phyloP scores from a whole-genome alignment of 2,329 filamentous ascomycete species.

The Capronia americana region DNA sequence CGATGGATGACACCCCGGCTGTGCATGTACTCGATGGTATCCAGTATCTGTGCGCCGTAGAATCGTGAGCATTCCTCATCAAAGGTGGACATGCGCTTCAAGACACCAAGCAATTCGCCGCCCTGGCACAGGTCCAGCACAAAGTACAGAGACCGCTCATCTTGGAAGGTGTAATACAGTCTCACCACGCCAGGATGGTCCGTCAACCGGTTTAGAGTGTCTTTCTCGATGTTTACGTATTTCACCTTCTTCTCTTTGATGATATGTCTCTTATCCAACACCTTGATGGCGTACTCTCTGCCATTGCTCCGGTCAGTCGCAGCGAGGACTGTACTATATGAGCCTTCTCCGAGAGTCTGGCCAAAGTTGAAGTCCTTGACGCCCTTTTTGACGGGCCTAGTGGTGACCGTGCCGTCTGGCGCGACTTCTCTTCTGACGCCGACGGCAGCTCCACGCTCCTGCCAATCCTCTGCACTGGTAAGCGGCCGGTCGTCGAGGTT shows the following conservation, averaged over 20 bases:
- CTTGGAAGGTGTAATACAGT: slow-evolving; percentile 98
- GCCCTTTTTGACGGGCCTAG: slow-evolving; percentile 90
- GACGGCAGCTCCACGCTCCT: slow-evolving; percentile 90
- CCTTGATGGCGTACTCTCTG: slow-evolving; percentile 97
- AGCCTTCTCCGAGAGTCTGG: slow-evolving; percentile 88
- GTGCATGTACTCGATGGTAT: slow-evolving; percentile 98
- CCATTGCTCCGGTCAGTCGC: slow-evolving; percentile 92
- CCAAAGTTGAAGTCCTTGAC: slow-evolving; percentile 97
- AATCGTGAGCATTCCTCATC: slow-evolving; percentile 93
- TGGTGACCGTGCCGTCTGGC: slow-evolving; percentile 78
- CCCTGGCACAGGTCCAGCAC: slow-evolving; percentile 92
- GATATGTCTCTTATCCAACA: slow-evolving; percentile 96
- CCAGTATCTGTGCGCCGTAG: slow-evolving; percentile 93
- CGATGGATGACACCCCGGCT: slow-evolving; percentile 93
- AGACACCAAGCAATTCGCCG: slow-evolving; percentile 86
- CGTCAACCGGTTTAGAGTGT: slow-evolving; percentile 92
- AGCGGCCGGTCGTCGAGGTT: slow-evolving; percentile 63
- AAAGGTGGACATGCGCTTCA: slow-evolving; percentile 94
- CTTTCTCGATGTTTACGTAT: slow-evolving; percentile 99
- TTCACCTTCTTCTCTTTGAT: slow-evolving; percentile 99
- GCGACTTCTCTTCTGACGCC: slow-evolving; percentile 83
- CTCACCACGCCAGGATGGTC: slow-evolving; percentile 96
- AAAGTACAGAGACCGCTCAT: slow-evolving; percentile 94
- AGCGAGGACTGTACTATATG: slow-evolving; percentile 93
- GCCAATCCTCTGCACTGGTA: slow-evolving; percentile 87